Conservation (phyloP, 192 early-diverging fungal species). For the Coemansia sp. region DNA sequence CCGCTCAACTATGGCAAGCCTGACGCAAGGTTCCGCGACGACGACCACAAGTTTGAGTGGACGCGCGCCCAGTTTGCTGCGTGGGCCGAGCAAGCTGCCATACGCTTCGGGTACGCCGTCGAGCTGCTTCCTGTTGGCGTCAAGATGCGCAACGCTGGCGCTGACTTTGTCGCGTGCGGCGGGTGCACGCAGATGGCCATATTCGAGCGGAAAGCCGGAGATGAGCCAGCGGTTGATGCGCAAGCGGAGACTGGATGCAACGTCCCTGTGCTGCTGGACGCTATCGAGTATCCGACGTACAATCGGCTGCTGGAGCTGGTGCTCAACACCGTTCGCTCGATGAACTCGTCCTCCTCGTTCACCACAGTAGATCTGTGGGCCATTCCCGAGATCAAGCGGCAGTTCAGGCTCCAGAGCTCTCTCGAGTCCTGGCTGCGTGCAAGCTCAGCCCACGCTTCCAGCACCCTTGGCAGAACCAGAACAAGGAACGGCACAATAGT, state of each 20-base stretch:
- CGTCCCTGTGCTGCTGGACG: constrained; percentile 37
- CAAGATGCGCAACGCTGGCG: constrained; percentile 35
- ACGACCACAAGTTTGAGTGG: constrained; percentile 96
- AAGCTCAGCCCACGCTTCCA: neutral
- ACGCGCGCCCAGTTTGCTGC: constrained; percentile 77
- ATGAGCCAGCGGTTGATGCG: neutral
- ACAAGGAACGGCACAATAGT: neutral
- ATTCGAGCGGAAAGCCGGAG: constrained; percentile 41
- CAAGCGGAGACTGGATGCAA: neutral
- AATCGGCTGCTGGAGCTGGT: constrained; percentile 38
- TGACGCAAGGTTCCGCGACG: constrained; percentile 65
- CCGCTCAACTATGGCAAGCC: constrained; percentile 70
- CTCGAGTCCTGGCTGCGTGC: constrained; percentile 46
- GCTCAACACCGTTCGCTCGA: constrained; percentile 12
- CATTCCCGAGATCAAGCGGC: constrained; percentile 49
- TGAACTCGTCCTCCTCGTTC: constrained; percentile 13
- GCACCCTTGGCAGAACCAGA: neutral
- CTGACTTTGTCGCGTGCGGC: constrained; percentile 48
- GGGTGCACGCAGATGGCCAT: constrained; percentile 77
- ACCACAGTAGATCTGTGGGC: constrained; percentile 47
- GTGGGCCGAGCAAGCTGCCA: constrained; percentile 65
- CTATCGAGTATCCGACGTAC: constrained; percentile 59
- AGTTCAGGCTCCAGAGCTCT: constrained; percentile 44
- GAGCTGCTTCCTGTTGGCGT: constrained; percentile 40
- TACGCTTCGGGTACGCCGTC: constrained; percentile 64